Base-by-base conservation (phyloP, 768 basidiomycete species). In the Chlorophyllum brunneum region DNA sequence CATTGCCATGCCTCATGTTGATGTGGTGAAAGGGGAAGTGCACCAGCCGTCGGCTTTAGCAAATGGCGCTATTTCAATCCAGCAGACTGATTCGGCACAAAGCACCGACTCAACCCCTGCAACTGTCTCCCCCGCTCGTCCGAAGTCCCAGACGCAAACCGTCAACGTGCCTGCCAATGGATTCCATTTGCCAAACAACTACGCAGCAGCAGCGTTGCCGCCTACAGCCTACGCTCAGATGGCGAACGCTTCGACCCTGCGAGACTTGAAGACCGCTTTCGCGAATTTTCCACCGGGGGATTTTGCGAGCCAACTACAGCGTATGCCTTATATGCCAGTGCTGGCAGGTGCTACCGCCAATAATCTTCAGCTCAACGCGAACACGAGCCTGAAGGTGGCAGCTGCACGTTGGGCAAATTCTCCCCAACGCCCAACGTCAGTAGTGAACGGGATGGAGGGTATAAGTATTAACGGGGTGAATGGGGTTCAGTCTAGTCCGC, bases 221-320 rank as follows among this genome's bases (percentile, higher is more conserved):
- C 79, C 73, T 31, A 67, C 69, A 60, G 42, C 58, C 65, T 44
- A 46, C 66, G 60, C 60, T 60, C 60, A 63, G 54, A 62, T 61
- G 52, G 61, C 68, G 45, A 73, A 70, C 40, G 66, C 67, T 3
- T 71, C 69, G 38, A 69, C 70, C 2, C 62, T 69, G 16, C 85
- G 86, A 54, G 83, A 85, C 49, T 59, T 85, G 36, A 84, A 85
- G 65, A 67, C 77, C 7, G 80, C 77, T 3, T 78, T 83, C 53
- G 77, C 76, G 3, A 72, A 63, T 48, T 61, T 72, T 56, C 61
- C 66, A 48, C 66, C 63, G 15, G 72, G 70, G 54, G 78, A 76
- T 38, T 58, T 73, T 31, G 68, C 70, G 38, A 49, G 29, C 38
- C 48, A 73, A 38, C 42, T 55, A 15, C 53, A 53, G 29, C 51